Base-by-base conservation (phyloP, 78 protist genomes). In the Mastigamoeba balamuthi region DNA sequence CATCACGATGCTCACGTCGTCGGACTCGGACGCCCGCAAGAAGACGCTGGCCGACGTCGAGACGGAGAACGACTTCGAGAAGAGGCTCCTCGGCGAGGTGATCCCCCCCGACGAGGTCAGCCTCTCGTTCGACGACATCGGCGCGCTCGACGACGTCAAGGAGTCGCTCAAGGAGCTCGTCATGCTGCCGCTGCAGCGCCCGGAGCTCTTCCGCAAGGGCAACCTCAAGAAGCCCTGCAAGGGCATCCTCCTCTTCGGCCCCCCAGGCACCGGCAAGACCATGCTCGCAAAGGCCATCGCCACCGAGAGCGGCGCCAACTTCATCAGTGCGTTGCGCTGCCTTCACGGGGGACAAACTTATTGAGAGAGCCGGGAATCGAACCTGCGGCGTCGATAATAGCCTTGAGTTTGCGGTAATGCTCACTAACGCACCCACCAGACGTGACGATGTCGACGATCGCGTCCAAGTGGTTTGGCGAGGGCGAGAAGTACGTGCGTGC, bases 401-500 rank as follows among this genome's bases (percentile, higher is more conserved):
- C n/a, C n/a, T n/a, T n/a, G n/a, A n/a, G n/a, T n/a, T n/a, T n/a
- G n/a, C n/a, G n/a, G n/a, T n/a, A n/a, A n/a, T n/a, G n/a, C n/a
- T n/a, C n/a, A n/a, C n/a, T n/a, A n/a, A n/a, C n/a, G n/a, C n/a
- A 48, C 58, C 33, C 17, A 25, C 9, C 7, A 36, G 48, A 5
- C 78, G 72, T 81, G 3, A 66, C 84, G 4, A 6, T 43, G 77
- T 58, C 84, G 23, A 6, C 42, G 27, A 74, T 81, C 30, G 75
- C 30, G 7, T 30, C 63, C 74, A 81, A 81, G 35, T 81, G 80
- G 80, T 81, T 79, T 38, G 84, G 84, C 28, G 77, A 69, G 28
- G 72, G 77, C 28, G 84, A 79, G 77, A 79, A 79, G 69, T 71
- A 37, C 23, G 77, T 44, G 28, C 36, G 38, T 30, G 84, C 77